Conservation (phyloP, 2,329 filamentous ascomycete species). For the Fusarium sp. region DNA sequence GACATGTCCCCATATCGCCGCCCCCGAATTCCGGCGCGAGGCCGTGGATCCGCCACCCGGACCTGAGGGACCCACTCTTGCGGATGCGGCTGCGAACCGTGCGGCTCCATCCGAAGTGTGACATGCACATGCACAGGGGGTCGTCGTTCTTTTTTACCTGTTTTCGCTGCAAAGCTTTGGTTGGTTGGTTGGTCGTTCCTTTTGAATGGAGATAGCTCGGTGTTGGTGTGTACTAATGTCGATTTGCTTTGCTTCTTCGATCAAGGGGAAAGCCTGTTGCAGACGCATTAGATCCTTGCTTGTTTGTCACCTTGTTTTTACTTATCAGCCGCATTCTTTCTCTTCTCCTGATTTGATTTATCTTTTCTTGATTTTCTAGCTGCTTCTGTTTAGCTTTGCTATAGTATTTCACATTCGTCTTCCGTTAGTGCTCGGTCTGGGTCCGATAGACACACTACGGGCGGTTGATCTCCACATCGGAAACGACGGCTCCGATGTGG, state of each 20-base stretch:
- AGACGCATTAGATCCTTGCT: conserved; percentile 27
- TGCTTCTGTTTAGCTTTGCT: not conserved
- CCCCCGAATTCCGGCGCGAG: conserved; percentile 37
- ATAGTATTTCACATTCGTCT: not conserved
- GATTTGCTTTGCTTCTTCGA: conserved; percentile 28
- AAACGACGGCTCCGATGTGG: conserved; percentile 43
- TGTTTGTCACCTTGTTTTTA: not conserved
- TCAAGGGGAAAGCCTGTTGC: conserved; percentile 21
- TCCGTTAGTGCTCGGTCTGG: conserved; percentile 3
- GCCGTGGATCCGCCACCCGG: conserved; percentile 31
- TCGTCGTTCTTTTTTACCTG: conserved; percentile 9
- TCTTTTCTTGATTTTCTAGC: not conserved
- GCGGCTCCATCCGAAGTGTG: conserved; percentile 40
- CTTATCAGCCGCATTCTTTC: conserved; percentile 8
- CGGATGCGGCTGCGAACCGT: conserved; percentile 39
- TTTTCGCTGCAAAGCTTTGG: not conserved
- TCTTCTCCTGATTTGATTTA: not conserved
- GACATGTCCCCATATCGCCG: conserved; percentile 19
- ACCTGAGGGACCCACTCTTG: not conserved
- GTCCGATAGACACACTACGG: conserved; percentile 1
- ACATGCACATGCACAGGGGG: conserved; percentile 7
- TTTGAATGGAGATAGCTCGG: conserved; percentile 48
- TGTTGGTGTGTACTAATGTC: conserved; percentile 24
- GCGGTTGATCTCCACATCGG: conserved; percentile 30
- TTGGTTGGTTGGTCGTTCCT: conserved; percentile 1